Evolutionary conservation across 164 flowering plant species (phyloP).

Genomic region (Pachysandra terminalis): DNA sequence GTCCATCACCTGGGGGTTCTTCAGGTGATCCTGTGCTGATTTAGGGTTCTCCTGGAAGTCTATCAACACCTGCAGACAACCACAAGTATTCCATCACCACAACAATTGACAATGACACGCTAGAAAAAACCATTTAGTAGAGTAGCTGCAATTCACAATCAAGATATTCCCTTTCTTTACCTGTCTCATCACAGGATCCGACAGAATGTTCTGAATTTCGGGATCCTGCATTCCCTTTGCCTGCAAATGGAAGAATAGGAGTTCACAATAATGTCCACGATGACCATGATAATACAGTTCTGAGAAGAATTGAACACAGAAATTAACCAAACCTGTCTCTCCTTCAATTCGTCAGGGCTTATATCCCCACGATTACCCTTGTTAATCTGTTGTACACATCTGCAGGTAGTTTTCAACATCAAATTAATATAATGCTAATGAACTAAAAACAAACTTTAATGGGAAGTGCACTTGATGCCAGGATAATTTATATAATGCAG

Average conservation of each 20-base stretch:
- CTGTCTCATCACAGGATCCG: slow-evolving; percentile 99
- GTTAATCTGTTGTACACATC: slow-evolving; percentile 91
- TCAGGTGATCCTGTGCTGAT: slow-evolving; percentile 62
- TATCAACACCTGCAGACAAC: no score
- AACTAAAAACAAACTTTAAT: neutral
- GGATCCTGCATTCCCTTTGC: slow-evolving; percentile 99
- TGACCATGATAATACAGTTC: neutral
- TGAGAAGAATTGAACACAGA: no score
- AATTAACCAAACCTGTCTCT: slow-evolving; percentile 69
- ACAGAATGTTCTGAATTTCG: slow-evolving; percentile 84
- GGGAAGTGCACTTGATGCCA: neutral
- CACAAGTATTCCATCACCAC: no score
- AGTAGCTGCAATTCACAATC: neutral
- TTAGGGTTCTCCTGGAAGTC: no score
- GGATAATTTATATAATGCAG: neutral
- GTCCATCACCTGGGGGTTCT: slow-evolving; percentile 89
- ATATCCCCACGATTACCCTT: slow-evolving; percentile 89
- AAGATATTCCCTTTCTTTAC: slow-evolving; percentile 22
- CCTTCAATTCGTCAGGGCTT: slow-evolving; percentile 86
- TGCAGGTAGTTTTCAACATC: slow-evolving; percentile 23
- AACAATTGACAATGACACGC: neutral
- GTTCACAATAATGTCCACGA: neutral
- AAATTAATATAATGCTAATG: neutral
- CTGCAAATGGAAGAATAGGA: slow-evolving; percentile 29
- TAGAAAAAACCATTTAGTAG: neutral